Evolutionary conservation across 73 alveolate genomes (phyloP).

Genomic region (Paramecium caudatum): DNA sequence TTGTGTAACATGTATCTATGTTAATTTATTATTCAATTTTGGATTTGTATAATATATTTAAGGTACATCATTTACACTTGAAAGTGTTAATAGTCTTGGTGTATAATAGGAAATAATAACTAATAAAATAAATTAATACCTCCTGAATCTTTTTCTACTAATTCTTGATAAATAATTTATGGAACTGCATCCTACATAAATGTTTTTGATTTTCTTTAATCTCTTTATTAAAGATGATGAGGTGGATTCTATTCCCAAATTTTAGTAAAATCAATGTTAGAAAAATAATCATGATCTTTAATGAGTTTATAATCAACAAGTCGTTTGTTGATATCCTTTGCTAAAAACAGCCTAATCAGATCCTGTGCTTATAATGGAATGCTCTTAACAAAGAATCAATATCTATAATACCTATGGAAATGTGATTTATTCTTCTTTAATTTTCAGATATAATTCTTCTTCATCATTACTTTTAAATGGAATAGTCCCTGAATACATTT

Average conservation of each 20-base stretch:
- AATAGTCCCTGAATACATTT: slow-evolving; percentile 79
- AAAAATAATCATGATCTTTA: background rate
- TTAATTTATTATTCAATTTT: slow-evolving; percentile 23
- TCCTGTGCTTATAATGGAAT: slow-evolving; percentile 9
- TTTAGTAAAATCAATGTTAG: background rate
- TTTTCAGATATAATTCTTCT: background rate
- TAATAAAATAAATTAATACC: background rate
- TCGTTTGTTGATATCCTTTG: slow-evolving; percentile 1
- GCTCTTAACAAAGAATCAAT: slow-evolving; percentile 38
- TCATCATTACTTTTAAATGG: slow-evolving; percentile 80
- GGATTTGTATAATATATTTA: slow-evolving; percentile 62
- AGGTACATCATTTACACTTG: background rate
- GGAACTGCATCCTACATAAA: background rate
- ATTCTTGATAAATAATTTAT: background rate
- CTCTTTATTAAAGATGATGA: background rate
- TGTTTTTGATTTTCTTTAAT: slow-evolving; percentile 37
- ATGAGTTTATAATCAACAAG: background rate
- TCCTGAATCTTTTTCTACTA: slow-evolving; percentile 65
- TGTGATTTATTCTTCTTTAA: background rate
- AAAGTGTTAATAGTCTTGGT: slow-evolving; percentile 19
- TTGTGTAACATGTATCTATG: slow-evolving; percentile 10
- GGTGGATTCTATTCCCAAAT: slow-evolving; percentile 17
- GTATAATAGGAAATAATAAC: slow-evolving; percentile 38
- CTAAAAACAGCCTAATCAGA: slow-evolving; percentile 4
- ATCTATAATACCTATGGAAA: background rate